A percentile compares a stretch with the other conserved stretches of the same genome.
These are phyloP conservation scores for Coniferiporia weirii DNA, from an alignment of 1,284 basidiomycete genomes.

Conservation along the genomic window DNA sequence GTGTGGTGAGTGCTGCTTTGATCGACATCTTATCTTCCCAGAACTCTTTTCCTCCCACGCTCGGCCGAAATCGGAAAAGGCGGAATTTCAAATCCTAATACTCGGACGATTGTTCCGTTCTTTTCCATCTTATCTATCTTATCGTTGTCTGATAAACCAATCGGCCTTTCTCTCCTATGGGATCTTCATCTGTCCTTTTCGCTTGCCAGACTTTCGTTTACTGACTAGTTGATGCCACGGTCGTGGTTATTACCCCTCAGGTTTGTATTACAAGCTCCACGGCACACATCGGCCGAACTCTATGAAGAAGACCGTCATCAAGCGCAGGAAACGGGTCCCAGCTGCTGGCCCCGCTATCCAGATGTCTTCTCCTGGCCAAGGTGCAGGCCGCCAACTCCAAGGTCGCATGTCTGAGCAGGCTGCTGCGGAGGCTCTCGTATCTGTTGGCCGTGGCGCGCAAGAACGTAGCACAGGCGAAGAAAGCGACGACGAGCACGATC, in stretches of 20 bases:
- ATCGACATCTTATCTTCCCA: slow-evolving; percentile 22
- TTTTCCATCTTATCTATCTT: slow-evolving; percentile 18
- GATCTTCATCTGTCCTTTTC: slow-evolving; percentile 18
- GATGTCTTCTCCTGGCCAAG: slow-evolving; percentile 13
- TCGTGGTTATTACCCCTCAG: slow-evolving; percentile 36
- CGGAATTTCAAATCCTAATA: slow-evolving; percentile 5
- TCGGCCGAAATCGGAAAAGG: slow-evolving; percentile 8
- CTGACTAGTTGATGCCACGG: slow-evolving; percentile 23
- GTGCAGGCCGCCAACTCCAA: slow-evolving; percentile 13
- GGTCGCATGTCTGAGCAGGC: slow-evolving; percentile 75
- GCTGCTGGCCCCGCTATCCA: slow-evolving; percentile 47
- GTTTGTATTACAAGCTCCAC: slow-evolving; percentile 97
- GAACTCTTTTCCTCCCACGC: slow-evolving; percentile 11
- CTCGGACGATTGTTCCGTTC: background rate
- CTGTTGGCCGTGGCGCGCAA: slow-evolving; percentile 57
- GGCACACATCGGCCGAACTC: slow-evolving; percentile 95
- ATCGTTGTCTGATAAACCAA: slow-evolving; percentile 22
- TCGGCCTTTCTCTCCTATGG: background rate
- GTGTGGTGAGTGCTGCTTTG: slow-evolving; percentile 65
- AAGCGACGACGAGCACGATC: slow-evolving; percentile 48
- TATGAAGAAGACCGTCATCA: slow-evolving; percentile 99
- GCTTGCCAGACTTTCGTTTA: slow-evolving; percentile 4
- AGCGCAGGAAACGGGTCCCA: slow-evolving; percentile 93
- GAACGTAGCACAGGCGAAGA: slow-evolving; percentile 46
- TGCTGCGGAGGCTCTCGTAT: slow-evolving; percentile 76